Evolutionary conservation across 345 rosid genomes (phyloP), one percentile per base, ranked within the genome.

Genomic region (Xanthoceras sorbifolium): DNA sequence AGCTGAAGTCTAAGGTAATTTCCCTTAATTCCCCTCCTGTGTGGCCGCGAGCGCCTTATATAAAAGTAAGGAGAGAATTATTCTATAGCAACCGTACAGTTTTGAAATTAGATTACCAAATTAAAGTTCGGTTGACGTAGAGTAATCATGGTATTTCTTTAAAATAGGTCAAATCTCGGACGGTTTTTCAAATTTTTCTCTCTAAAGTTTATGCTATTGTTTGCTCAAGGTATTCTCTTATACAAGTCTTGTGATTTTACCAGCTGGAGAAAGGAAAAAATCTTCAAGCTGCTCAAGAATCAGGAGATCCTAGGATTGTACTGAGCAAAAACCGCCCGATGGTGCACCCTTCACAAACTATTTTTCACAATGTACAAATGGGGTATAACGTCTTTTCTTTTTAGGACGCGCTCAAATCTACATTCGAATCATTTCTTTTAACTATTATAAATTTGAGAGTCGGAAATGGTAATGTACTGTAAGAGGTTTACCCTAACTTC

Each of bases 1-100:
- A 62, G 52, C 84, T 85, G 31, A 76, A 61, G 74, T 54, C 71
- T 64, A 69, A 83, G 88, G 86, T 84, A 57, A 57, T 71, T 61
- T 25, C 18, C 11, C 15, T 28, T 26, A 62, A 12, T 46, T 63
- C 9, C 63, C 63, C 15, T 57, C 63, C 25, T 38, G 10, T 6
- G 42, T 38, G 42, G 42, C 26, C 4, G 14, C 61, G 2, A 0
- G 5, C 1, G 52, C 1, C 5, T 46, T 46, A 14, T 11, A 46
- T 38, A 38, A 38, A 38, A 2, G 9, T 38, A 6, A 38, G 42
- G 42, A 38, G 11, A 38, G 42, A 38, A 6, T 38, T 6, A 38
- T 38, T 38, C n/a, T n/a, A n/a, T 38, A 3, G 17, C 14, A 46
- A 46, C 1, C 52, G 17, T 46, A 14, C 52, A 15, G 15, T 46